Evolutionary conservation across 2,329 filamentous ascomycete genomes (phyloP).

Genomic region (Penicillium sp.): DNA sequence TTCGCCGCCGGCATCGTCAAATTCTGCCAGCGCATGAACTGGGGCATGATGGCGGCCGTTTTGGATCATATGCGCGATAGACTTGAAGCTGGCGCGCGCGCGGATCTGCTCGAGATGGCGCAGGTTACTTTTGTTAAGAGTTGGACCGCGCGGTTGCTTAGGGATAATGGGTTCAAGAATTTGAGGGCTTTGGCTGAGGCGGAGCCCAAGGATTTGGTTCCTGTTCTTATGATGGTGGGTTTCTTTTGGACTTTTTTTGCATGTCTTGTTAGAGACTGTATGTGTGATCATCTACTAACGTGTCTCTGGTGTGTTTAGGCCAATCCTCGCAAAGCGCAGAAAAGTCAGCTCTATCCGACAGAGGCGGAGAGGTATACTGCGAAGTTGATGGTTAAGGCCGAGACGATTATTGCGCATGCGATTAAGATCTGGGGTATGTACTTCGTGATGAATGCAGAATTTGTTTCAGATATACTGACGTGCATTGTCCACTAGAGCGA

Average conservation of each 20-base stretch:
- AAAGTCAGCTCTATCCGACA: conserved; percentile 53
- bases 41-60: conserved; percentile 70
- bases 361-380: conserved; percentile 62
- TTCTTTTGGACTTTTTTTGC: not conserved
- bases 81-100: conserved; percentile 68
- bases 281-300: not conserved
- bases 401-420: conserved; percentile 67
- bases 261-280: conserved; percentile 3
- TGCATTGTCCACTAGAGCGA: conserved; percentile 29
- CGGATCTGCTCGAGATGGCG: conserved; percentile 69
- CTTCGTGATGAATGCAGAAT: not conserved
- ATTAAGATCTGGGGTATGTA: conserved; percentile 63
- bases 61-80: conserved; percentile 75
- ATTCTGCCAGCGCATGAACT: conserved; percentile 75
- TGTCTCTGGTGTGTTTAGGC: conserved; percentile 47
- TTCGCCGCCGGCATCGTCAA: conserved; percentile 79
- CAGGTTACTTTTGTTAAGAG: conserved; percentile 75
- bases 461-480: conserved; percentile 8
- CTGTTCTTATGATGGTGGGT: conserved; percentile 68
- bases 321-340: conserved; percentile 61
- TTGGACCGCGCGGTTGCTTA: conserved; percentile 70
- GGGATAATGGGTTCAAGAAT: conserved; percentile 73
- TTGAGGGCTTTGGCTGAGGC: conserved; percentile 69
- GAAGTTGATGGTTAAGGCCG: conserved; percentile 66
- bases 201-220: conserved; percentile 65